phyloP scores from a whole-genome alignment of 2,329 filamentous ascomycete species.

The Endocalyx cinctus region DNA sequence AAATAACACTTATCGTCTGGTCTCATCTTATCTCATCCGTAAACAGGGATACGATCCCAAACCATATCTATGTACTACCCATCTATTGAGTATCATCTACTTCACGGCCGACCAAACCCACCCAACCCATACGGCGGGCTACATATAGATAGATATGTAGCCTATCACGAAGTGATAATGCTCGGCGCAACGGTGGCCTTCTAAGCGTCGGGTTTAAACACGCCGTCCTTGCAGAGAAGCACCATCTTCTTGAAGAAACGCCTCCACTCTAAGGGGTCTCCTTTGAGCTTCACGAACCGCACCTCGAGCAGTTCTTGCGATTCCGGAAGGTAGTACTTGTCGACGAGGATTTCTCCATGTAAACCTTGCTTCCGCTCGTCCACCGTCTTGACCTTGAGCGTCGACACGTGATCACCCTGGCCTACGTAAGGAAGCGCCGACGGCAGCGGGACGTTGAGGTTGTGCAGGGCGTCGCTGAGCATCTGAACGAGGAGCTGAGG shows the following conservation, averaged over 20 bases:
- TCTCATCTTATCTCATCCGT: no score
- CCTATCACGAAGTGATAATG: no score
- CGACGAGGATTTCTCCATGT: conserved; percentile 70
- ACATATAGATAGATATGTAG: no score
- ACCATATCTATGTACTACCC: no score
- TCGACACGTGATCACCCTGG: conserved; percentile 52
- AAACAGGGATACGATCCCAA: no score
- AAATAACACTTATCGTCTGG: no score
- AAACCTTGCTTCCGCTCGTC: conserved; percentile 69
- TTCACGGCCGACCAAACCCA: no score
- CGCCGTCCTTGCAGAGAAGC: conserved; percentile 77
- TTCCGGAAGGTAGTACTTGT: conserved; percentile 55
- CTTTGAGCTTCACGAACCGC: conserved; percentile 88
- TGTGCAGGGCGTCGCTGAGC: conserved; percentile 75
- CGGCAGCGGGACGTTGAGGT: conserved; percentile 74
- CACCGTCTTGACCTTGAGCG: conserved; percentile 68
- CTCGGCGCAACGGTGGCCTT: no score
- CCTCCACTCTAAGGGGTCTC: conserved; percentile 94
- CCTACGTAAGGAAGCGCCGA: conserved; percentile 37
- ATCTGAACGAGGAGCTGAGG: conserved; percentile 72
- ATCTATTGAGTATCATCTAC: no score
- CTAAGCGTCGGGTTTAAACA: conserved; percentile 55
- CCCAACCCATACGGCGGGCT: no score
- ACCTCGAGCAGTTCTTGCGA: conserved; percentile 70
- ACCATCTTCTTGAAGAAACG: conserved; percentile 96